Conservation (phyloP, 2,329 filamentous ascomycete species). For the Ascochyta koolunga region DNA sequence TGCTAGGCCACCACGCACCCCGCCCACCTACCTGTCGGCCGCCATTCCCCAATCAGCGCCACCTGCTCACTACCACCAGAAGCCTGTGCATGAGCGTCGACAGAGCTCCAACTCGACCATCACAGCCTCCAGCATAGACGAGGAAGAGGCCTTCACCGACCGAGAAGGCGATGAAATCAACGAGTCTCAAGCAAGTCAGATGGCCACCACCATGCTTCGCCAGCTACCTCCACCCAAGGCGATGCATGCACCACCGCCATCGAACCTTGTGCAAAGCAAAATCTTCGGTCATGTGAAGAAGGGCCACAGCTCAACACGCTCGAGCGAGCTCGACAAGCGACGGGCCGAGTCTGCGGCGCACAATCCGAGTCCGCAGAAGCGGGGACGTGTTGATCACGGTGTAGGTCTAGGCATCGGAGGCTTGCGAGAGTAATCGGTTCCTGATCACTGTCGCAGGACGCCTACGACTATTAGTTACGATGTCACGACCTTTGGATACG, state of each 20-base stretch:
- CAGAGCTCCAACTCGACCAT: conserved; percentile 72
- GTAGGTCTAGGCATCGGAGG: conserved; percentile 64
- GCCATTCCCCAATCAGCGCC: conserved; percentile 50
- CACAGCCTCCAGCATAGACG: conserved; percentile 49
- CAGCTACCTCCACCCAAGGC: conserved; percentile 55
- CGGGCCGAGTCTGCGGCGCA: conserved; percentile 35
- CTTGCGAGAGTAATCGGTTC: conserved; percentile 35
- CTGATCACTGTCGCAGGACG: conserved; percentile 23
- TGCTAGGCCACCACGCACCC: conserved; percentile 60
- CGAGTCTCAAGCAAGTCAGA: conserved; percentile 78
- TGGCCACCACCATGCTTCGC: conserved; percentile 76
- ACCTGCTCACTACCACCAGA: conserved; percentile 42
- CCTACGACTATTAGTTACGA: conserved; percentile 24
- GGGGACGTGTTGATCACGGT: conserved; percentile 55
- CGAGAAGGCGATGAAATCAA: conserved; percentile 70
- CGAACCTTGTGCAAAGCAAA: conserved; percentile 61
- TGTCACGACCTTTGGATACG: conserved; percentile 17
- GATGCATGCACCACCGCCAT: conserved; percentile 32
- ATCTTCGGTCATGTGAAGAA: conserved; percentile 69
- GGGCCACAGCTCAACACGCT: conserved; percentile 45
- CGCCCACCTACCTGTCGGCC: conserved; percentile 41
- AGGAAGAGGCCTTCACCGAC: conserved; percentile 61
- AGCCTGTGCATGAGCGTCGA: conserved; percentile 52
- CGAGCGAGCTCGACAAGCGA: conserved; percentile 42
- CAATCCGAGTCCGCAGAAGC: conserved; percentile 53